phyloP scores from a whole-genome alignment of 257 asterid genomes.

The Linderniella brevidens region DNA sequence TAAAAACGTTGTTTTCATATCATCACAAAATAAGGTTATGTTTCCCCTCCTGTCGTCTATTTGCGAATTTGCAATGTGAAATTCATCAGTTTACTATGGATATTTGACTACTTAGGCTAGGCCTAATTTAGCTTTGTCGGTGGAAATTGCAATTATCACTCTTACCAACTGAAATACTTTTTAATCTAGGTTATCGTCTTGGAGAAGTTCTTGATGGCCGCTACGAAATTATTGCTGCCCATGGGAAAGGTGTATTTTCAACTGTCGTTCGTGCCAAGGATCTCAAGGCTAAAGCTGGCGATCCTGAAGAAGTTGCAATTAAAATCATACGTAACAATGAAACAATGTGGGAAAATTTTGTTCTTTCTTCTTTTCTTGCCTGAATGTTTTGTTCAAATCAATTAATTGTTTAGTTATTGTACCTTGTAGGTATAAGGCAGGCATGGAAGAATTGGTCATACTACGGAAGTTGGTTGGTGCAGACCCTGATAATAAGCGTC shows the following conservation, averaged over 20 bases:
- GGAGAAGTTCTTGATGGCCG: conserved; percentile 90
- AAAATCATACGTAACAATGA: conserved; percentile 90
- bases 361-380: conserved; percentile 1
- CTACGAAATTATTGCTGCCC: conserved; percentile 93
- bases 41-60: no score
- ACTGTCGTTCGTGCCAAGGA: conserved; percentile 94
- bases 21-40: no score
- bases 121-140: no score
- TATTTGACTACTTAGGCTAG: no score
- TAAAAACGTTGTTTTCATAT: no score
- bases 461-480: conserved; percentile 86
- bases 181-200: conserved; percentile 59
- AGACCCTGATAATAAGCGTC: conserved; percentile 92
- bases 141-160: no score
- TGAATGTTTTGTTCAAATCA: no score
- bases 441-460: conserved; percentile 88
- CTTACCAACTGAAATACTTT: background rate
- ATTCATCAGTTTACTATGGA: no score
- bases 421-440: conserved; percentile 75
- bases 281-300: conserved; percentile 63
- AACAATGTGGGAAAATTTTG: conserved; percentile 70
- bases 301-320: conserved; percentile 85
- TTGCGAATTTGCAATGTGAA: no score
- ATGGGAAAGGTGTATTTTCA: conserved; percentile 97
- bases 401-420: no score